phyloP scores from a whole-genome alignment of 1,284 basidiomycete genomes.

The Trametes pubescens region DNA sequence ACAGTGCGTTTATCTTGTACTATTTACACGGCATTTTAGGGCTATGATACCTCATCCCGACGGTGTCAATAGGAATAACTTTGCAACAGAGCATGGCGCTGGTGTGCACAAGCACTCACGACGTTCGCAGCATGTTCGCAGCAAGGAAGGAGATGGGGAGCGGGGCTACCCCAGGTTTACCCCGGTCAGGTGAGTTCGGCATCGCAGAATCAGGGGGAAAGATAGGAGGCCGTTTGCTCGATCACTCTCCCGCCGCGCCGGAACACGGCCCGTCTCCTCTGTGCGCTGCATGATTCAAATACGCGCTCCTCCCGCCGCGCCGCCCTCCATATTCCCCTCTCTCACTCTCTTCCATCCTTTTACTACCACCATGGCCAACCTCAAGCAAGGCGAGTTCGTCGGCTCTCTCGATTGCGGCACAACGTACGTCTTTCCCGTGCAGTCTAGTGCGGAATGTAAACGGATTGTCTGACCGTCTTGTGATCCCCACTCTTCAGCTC shows the following conservation, averaged over 20 bases:
- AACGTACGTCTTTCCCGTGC: slow-evolving; percentile 65
- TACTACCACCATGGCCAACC: slow-evolving; percentile 43
- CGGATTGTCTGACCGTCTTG: slow-evolving; percentile 5
- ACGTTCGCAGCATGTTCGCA: neutral
- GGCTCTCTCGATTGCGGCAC: slow-evolving; percentile 93
- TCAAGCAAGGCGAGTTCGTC: slow-evolving; percentile 80
- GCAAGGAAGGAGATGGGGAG: neutral
- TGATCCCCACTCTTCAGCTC: slow-evolving; percentile 60
- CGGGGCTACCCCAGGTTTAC: slow-evolving; percentile 19
- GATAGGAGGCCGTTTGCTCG: no score
- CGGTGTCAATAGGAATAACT: neutral
- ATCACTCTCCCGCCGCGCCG: no score
- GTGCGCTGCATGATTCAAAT: slow-evolving; percentile 20
- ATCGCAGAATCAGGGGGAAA: no score
- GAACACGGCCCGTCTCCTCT: no score
- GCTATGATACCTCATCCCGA: neutral
- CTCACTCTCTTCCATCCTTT: slow-evolving; percentile 12
- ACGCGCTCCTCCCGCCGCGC: slow-evolving; percentile 15
- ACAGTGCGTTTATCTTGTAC: slow-evolving; percentile 16
- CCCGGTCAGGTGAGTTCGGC: slow-evolving; percentile 26
- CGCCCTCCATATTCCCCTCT: slow-evolving; percentile 6
- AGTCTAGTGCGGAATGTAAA: neutral
- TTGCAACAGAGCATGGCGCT: no score
- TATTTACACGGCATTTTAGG: neutral
- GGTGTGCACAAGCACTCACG: neutral